Evolutionary conservation across 768 basidiomycete genomes (phyloP).

Genomic region (Rhodotorula diobovata): DNA sequence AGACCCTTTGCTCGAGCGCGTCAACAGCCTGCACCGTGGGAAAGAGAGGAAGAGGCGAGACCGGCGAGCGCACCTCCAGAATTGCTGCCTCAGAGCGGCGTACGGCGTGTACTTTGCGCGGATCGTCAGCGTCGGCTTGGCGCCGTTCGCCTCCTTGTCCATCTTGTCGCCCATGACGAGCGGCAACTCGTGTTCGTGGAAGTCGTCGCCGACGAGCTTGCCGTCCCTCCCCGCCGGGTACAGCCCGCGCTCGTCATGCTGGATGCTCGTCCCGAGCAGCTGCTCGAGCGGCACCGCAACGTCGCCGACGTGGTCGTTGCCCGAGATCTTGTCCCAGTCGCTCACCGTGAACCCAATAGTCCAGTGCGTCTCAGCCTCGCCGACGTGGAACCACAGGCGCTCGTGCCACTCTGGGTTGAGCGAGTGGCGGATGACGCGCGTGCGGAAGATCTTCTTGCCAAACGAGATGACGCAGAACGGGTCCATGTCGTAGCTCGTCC

Average conservation of each 20-base stretch:
- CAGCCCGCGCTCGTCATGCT: constrained; percentile 56
- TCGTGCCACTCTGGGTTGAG: constrained; percentile 89
- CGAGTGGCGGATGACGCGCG: constrained; percentile 74
- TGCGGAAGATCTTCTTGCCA: constrained; percentile 85
- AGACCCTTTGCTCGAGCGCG: too few relatives aligned
- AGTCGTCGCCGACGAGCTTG: constrained; percentile 53
- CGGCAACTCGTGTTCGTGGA: constrained; percentile 67
- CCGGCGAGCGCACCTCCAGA: constrained; percentile 35
- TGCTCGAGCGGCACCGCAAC: constrained; percentile 65
- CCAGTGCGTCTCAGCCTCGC: constrained; percentile 73
- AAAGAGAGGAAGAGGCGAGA: not conserved
- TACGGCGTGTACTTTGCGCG: constrained; percentile 96
- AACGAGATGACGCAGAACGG: constrained; percentile 94
- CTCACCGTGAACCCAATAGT: constrained; percentile 68
- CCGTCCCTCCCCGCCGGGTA: constrained; percentile 57
- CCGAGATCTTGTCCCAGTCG: constrained; percentile 90
- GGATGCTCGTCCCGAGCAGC: constrained; percentile 64
- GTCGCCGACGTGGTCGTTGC: constrained; percentile 83
- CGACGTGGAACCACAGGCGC: constrained; percentile 90
- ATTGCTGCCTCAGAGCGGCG: constrained; percentile 50
- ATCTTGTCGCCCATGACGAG: constrained; percentile 2
- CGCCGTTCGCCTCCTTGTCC: constrained; percentile 26
- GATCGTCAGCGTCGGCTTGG: constrained; percentile 65
- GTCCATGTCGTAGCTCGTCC: constrained; percentile 70
- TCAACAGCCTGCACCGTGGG: not conserved